These are phyloP conservation scores for Yamadazyma diospyri DNA, from an alignment of 1,139 yeast genomes.

Conservation along the genomic window DNA sequence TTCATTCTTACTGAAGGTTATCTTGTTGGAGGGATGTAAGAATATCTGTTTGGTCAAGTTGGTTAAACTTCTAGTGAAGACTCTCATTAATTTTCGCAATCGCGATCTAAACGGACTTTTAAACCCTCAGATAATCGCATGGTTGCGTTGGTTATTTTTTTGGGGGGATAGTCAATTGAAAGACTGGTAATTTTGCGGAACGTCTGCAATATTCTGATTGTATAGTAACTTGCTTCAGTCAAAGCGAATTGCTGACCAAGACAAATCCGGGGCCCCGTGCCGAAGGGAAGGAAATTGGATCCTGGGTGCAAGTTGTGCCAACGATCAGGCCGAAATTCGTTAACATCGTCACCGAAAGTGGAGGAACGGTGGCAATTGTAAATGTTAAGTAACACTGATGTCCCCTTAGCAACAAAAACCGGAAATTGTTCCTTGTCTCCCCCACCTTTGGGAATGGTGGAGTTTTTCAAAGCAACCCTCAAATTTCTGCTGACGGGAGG, in stretches of 20 bases:
- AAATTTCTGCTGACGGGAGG: constrained; percentile 53
- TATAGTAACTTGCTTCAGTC: constrained; percentile 36
- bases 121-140: constrained; percentile 27
- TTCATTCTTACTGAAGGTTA: constrained; percentile 12
- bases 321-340: constrained; percentile 45
- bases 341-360: constrained; percentile 47
- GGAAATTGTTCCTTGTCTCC: constrained; percentile 44
- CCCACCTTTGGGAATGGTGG: constrained; percentile 52
- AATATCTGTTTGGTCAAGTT: constrained; percentile 15
- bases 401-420: constrained; percentile 41
- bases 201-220: constrained; percentile 13
- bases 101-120: constrained; percentile 2
- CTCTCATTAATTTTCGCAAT: constrained; percentile 4
- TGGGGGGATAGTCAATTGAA: constrained; percentile 29
- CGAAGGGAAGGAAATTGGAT: constrained; percentile 39
- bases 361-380: constrained; percentile 38
- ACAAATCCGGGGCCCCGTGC: constrained; percentile 44
- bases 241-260: constrained; percentile 47
- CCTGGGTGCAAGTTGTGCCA: constrained; percentile 37
- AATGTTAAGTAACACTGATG: constrained; percentile 34
- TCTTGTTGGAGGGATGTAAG: constrained; percentile 12
- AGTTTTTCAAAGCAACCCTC: constrained; percentile 39
- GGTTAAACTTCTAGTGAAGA: constrained; percentile 7
- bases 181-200: constrained; percentile 9
- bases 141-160: constrained; percentile 31